A percentile compares a stretch with the other conserved stretches of the same genome.
phyloP scores from a whole-genome alignment of 495 filamentous ascomycete genomes.

The Podospora australis region DNA sequence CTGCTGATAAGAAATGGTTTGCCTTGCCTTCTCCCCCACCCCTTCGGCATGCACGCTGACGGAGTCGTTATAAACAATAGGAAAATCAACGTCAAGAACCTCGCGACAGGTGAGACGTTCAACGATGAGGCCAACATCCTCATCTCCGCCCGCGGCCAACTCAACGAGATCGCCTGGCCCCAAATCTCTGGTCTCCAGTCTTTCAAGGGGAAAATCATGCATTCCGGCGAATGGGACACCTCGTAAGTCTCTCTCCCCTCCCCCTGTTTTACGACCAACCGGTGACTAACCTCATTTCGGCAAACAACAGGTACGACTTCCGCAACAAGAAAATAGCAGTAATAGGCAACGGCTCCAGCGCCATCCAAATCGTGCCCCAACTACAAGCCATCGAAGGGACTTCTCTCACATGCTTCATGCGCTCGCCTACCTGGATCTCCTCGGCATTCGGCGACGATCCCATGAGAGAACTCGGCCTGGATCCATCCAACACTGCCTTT shows the following conservation, averaged over 20 bases:
- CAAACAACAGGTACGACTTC: conserved; percentile 37
- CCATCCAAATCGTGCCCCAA: conserved; percentile 64
- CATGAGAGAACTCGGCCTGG: conserved; percentile 35
- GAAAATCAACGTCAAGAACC: conserved; percentile 24
- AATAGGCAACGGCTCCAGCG: conserved; percentile 57
- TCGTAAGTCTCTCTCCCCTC: conserved; percentile 7
- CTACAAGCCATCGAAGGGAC: conserved; percentile 49
- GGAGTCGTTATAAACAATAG: too few relatives aligned
- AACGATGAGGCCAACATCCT: conserved; percentile 49
- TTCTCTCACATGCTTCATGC: conserved; percentile 58
- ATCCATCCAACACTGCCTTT: conserved; percentile 39
- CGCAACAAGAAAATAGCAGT: conserved; percentile 46
- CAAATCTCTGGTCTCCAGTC: conserved; percentile 49
- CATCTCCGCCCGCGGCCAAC: conserved; percentile 57
- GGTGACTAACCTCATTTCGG: conserved; percentile 2
- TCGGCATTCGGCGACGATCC: conserved; percentile 34
- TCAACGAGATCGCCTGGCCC: conserved; percentile 55
- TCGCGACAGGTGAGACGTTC: conserved; percentile 29
- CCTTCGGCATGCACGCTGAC: too few relatives aligned
- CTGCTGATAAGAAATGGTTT: conserved; percentile 48
- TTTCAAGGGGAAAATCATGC: conserved; percentile 53
- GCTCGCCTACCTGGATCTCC: conserved; percentile 61
- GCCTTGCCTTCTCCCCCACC: not conserved
- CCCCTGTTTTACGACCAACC: not conserved
- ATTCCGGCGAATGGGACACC: conserved; percentile 46